Base-by-base conservation (phyloP, 306 rosid genomes). In the Luffa aegyptiaca region DNA sequence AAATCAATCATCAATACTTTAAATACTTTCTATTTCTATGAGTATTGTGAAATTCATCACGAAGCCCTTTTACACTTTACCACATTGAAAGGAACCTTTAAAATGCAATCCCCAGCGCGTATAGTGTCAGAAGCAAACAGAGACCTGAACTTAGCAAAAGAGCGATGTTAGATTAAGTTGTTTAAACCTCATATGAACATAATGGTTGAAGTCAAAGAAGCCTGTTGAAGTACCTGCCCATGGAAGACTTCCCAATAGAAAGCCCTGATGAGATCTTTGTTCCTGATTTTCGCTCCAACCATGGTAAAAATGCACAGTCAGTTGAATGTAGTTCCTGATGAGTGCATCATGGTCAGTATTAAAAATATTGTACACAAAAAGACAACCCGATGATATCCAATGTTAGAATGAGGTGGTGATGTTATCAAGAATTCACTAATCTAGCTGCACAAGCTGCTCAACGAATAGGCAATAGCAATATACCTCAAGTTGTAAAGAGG, bases 81-180 rank as follows among this genome's bases (percentile, higher is more conserved):
- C 92, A 75, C 86, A n/a, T 75, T 68, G 81, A 82, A 89, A 66
- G 97, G 98, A 86, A 91, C 93, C 84, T 87, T 83, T 77, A 93
- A 82, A 84, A 91, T 85, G 84, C 90, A 85, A 58, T 88, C 90
- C 59, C 98, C 92, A 5, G 87, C 51, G 48, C 81, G 84, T 76
- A 93, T 89, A 20, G 7, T 64, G 80, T 81, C 85, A 14, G 97
- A 91, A 74, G 98, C 93, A 72, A 89, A 87, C 83, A 91, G 82
- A 69, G 86, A 80, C 88, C 93, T 92, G 46, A 68, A 80, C 12
- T 72, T 78, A 70, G 42, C 36, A 45, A 48, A 81, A 42, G 39
- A 26, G 80, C 52, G 82, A 21, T 17, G 62, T 10, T 18, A 52
- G 68, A 20, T 20, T 56, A 56, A 74, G 51, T 51, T 51, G 45